A percentile compares a stretch with the other conserved stretches of the same genome.
Conservation (phyloP, 2,329 filamentous ascomycete genomes). For the Penicillium sp. region DNA sequence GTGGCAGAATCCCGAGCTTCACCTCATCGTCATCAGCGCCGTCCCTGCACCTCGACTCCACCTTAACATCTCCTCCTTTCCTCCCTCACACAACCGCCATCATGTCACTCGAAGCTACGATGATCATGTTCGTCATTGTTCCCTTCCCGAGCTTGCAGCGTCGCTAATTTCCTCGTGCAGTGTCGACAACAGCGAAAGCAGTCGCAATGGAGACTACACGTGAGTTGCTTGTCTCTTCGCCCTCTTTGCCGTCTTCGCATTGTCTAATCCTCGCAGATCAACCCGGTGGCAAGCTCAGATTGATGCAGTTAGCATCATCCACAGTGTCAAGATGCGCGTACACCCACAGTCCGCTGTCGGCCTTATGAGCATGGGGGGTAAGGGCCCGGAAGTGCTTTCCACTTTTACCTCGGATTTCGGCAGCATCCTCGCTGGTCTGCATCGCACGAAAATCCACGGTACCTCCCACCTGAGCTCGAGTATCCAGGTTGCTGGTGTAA, state of each 20-base stretch:
- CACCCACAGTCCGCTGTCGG: slow-evolving; percentile 97
- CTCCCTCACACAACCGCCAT: slow-evolving; percentile 50
- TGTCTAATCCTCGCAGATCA: slow-evolving; percentile 58
- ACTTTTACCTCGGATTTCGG: slow-evolving; percentile 95
- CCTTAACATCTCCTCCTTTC: slow-evolving; percentile 12
- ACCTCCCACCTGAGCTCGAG: slow-evolving; percentile 84
- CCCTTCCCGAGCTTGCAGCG: background rate
- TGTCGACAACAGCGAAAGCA: slow-evolving; percentile 98
- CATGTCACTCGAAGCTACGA: slow-evolving; percentile 98
- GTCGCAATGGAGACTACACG: slow-evolving; percentile 90
- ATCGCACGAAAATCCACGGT: slow-evolving; percentile 91
- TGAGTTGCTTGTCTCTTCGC: slow-evolving; percentile 33
- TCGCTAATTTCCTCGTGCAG: slow-evolving; percentile 41
- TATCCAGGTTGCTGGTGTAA: slow-evolving; percentile 90
- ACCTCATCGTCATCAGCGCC: slow-evolving; percentile 30
- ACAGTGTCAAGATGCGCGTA: slow-evolving; percentile 89
- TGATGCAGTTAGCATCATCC: slow-evolving; percentile 91
- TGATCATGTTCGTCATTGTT: slow-evolving; percentile 68
- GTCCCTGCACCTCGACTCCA: slow-evolving; percentile 16
- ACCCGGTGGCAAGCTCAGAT: slow-evolving; percentile 95
- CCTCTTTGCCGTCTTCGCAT: slow-evolving; percentile 2
- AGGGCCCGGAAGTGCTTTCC: slow-evolving; percentile 93
- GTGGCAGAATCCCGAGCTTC: slow-evolving; percentile 27
- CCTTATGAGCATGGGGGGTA: slow-evolving; percentile 97
- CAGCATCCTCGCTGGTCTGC: slow-evolving; percentile 88